Conservation (phyloP, 257 asterid genomes). For the Euphrasia confusa region DNA sequence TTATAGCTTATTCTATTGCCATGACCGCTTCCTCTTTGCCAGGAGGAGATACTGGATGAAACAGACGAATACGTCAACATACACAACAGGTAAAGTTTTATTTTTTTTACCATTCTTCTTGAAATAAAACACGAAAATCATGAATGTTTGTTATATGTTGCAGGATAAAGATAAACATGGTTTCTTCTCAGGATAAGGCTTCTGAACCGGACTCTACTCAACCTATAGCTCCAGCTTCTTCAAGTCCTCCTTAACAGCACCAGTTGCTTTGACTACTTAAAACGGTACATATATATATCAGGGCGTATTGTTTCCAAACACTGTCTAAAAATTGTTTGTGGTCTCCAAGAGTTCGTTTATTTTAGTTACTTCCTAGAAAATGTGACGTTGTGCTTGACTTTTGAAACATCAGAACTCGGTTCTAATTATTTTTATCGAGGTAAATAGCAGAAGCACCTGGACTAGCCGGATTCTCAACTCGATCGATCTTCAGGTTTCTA, state of each 20-base stretch:
- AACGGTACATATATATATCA: constrained; percentile 6
- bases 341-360: background rate
- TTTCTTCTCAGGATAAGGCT: constrained; percentile 56
- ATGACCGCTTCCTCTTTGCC: constrained; percentile 8
- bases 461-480: constrained; percentile 9
- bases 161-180: constrained; percentile 98
- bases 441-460: background rate
- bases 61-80: constrained; percentile 97
- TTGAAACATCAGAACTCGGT: background rate
- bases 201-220: constrained; percentile 27
- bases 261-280: constrained; percentile 23
- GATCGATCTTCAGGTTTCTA: constrained; percentile 5
- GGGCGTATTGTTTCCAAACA: constrained; percentile 21
- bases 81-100: constrained; percentile 68
- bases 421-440: constrained; percentile 9
- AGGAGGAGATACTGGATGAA: constrained; percentile 99
- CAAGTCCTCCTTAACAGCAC: constrained; percentile 22
- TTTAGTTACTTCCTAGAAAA: background rate
- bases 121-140: background rate
- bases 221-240: constrained; percentile 27
- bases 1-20: background rate
- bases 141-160: constrained; percentile 17
- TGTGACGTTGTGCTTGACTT: background rate
- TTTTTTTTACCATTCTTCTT: background rate
- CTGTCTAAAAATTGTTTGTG: constrained; percentile 9